phyloP scores from a whole-genome alignment of 495 filamentous ascomycete species.

The Neurospora discreta region DNA sequence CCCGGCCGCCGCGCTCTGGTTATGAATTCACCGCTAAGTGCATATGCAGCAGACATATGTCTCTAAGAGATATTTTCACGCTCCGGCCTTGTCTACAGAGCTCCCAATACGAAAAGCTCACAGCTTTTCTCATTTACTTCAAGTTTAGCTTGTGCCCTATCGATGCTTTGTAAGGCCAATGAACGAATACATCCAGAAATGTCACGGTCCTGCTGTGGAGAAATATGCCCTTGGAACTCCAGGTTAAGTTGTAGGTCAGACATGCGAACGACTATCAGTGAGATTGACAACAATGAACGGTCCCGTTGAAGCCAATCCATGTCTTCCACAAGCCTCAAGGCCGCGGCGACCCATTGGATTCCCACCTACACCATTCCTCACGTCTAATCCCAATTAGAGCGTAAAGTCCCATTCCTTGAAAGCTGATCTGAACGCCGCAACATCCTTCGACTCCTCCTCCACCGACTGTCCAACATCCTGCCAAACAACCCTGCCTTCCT shows the following conservation, averaged over 20 bases:
- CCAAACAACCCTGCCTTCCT: slow-evolving; percentile 70
- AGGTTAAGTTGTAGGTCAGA: not conserved
- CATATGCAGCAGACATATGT: not conserved
- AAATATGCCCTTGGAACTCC: not conserved
- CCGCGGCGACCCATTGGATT: not conserved
- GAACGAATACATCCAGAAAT: not conserved
- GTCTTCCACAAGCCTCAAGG: not conserved
- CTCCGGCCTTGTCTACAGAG: not conserved
- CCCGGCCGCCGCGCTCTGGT: no score
- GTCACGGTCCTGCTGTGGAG: not conserved
- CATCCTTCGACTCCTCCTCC: slow-evolving; percentile 69
- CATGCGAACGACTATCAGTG: not conserved
- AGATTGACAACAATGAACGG: not conserved
- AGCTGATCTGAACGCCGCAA: slow-evolving; percentile 67
- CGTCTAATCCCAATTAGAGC: not conserved
- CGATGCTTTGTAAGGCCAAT: not conserved
- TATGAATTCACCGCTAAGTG: not conserved
- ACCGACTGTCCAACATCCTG: slow-evolving; percentile 65
- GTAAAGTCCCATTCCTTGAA: slow-evolving; percentile 83
- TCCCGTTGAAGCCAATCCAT: not conserved
- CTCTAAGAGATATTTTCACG: not conserved
- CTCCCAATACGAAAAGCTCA: not conserved
- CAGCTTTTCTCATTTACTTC: not conserved
- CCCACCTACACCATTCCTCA: not conserved
- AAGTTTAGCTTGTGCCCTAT: not conserved